Percentiles rank a stretch among this genome's conserved stretches.
Evolutionary conservation across 257 asterid species (phyloP).

Genomic region (Fraxinus pennsylvanica): DNA sequence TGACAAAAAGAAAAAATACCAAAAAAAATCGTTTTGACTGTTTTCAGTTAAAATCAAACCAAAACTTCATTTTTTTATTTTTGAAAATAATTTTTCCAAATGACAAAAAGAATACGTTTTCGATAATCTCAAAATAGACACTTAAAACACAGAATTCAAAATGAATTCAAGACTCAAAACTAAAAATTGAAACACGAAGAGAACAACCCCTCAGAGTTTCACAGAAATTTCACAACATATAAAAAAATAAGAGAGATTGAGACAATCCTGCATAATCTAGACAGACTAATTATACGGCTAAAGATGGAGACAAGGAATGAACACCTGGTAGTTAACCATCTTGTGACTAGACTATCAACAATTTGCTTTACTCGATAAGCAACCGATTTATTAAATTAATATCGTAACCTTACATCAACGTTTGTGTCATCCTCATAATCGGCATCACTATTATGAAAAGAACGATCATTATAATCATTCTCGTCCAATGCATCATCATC

Average conservation of each 20-base stretch:
- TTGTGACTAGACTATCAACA: background rate
- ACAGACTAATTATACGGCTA: background rate
- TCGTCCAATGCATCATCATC: slow-evolving; percentile 33
- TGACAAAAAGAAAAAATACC: too few species aligned
- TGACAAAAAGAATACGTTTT: too few species aligned
- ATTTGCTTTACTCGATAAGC: background rate
- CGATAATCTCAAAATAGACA: too few species aligned
- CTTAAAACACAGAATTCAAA: too few species aligned
- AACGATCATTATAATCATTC: slow-evolving; percentile 22
- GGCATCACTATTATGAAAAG: slow-evolving; percentile 19
- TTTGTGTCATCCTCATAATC: slow-evolving; percentile 36
- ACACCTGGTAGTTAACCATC: background rate
- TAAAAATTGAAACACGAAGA: too few species aligned
- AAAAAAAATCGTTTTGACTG: too few species aligned
- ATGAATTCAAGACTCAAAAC: too few species aligned
- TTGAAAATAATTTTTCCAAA: too few species aligned
- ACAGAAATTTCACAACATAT: background rate
- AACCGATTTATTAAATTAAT: background rate
- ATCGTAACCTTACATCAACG: slow-evolving; percentile 16
- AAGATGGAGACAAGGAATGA: background rate
- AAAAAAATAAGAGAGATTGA: background rate
- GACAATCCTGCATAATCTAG: background rate
- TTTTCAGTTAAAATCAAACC: too few species aligned
- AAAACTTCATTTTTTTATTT: too few species aligned
- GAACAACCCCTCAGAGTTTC: background rate